These are phyloP conservation scores for Gentiana macrophylla DNA, from an alignment of 257 asterid species.

Conservation along the genomic window DNA sequence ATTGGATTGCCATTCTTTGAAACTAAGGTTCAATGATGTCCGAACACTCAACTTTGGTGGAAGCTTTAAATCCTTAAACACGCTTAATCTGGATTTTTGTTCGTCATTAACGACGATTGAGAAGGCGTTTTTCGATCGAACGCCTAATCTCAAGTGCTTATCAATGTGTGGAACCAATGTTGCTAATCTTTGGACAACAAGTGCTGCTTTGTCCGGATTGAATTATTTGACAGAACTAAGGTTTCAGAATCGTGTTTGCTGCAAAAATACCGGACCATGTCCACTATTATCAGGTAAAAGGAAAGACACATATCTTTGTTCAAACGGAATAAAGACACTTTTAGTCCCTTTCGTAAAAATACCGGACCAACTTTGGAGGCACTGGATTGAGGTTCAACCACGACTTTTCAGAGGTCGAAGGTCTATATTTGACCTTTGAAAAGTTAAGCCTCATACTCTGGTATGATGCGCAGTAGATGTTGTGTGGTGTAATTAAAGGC, in stretches of 20 bases:
- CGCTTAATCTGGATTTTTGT: constrained; percentile 26
- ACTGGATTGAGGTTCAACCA: no score
- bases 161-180: constrained; percentile 29
- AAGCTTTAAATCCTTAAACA: constrained; percentile 16
- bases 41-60: constrained; percentile 12
- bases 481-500: no score
- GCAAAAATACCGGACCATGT: constrained; percentile 19
- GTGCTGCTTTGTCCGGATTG: constrained; percentile 17
- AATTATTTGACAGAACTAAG: constrained; percentile 21
- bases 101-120: constrained; percentile 21
- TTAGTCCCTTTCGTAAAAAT: no score
- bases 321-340: no score
- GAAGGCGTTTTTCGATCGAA: constrained; percentile 17
- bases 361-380: no score
- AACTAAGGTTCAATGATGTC: constrained; percentile 16
- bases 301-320: constrained; percentile 4
- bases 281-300: constrained; percentile 15
- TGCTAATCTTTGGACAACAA: constrained; percentile 21
- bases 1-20: constrained; percentile 12
- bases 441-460: no score
- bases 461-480: no score
- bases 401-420: no score
- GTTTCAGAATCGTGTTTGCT: constrained; percentile 15
- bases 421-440: no score
- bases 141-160: constrained; percentile 20